phyloP scores from a whole-genome alignment of 805 yeast species.

The Saccharomycopsis javanensis region DNA sequence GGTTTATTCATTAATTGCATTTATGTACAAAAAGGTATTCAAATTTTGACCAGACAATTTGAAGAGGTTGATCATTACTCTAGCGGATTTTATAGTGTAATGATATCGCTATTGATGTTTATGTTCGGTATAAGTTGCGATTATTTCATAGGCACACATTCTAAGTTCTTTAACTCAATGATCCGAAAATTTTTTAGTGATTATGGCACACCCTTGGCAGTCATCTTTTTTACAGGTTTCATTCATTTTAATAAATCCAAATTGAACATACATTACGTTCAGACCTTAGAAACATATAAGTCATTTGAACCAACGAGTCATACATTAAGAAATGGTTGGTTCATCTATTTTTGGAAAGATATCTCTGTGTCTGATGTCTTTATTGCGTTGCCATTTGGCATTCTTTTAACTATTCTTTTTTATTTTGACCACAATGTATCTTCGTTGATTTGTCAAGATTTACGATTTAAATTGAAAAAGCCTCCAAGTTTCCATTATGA shows the following conservation, averaged over 20 bases:
- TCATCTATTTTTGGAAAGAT: slow-evolving; percentile 63
- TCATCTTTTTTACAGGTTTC: slow-evolving; percentile 86
- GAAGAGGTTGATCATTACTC: slow-evolving; percentile 27
- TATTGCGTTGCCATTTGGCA: slow-evolving; percentile 86
- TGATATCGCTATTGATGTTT: slow-evolving; percentile 66
- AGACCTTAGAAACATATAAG: slow-evolving; percentile 55
- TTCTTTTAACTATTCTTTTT: slow-evolving; percentile 72
- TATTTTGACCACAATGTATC: slow-evolving; percentile 96
- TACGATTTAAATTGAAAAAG: slow-evolving; percentile 68
- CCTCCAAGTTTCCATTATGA: slow-evolving; percentile 94
- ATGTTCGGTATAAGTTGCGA: slow-evolving; percentile 49
- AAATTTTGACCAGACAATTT: slow-evolving; percentile 69
- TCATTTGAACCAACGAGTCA: slow-evolving; percentile 66
- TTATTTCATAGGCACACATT: slow-evolving; percentile 21
- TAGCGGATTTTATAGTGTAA: slow-evolving; percentile 65
- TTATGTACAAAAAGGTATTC: slow-evolving; percentile 84
- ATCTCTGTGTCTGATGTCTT: slow-evolving; percentile 68
- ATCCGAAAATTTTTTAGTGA: slow-evolving; percentile 69
- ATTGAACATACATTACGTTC: slow-evolving; percentile 36
- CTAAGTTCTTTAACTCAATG: slow-evolving; percentile 51
- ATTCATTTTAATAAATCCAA: slow-evolving; percentile 54
- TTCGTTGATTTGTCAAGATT: slow-evolving; percentile 82
- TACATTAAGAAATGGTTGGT: slow-evolving; percentile 55
- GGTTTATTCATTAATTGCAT: slow-evolving; percentile 85
- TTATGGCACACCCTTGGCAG: slow-evolving; percentile 75